Percentiles rank a stretch among this genome's conserved stretches.
Evolutionary conservation across 371 early-diverging fungal genomes (phyloP).

Genomic region (Mortierella polycephala): DNA sequence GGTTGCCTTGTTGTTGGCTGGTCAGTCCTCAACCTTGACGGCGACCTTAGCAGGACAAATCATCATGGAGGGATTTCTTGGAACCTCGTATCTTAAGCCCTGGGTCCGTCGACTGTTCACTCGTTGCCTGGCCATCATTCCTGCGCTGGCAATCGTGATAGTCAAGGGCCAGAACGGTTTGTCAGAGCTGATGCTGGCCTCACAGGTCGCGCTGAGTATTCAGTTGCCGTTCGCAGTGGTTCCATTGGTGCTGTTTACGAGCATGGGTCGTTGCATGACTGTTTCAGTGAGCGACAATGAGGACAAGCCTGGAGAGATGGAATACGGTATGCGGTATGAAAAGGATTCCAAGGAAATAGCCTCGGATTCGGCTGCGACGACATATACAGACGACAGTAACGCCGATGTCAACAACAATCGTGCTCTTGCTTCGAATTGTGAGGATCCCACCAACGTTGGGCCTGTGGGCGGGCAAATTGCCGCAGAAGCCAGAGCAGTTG

Average conservation of each 20-base stretch:
- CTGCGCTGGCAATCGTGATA: slow-evolving; percentile 78
- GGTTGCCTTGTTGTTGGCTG: slow-evolving; percentile 78
- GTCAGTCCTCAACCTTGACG: slow-evolving; percentile 84
- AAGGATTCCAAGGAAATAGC: slow-evolving; percentile 6
- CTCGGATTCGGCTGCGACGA: not conserved
- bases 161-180: slow-evolving; percentile 73
- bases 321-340: slow-evolving; percentile 14
- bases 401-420: not conserved
- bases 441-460: too few relatives aligned
- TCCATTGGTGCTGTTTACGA: slow-evolving; percentile 79
- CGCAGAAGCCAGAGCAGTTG: not conserved
- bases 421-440: not conserved
- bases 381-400: not conserved
- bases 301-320: slow-evolving; percentile 40
- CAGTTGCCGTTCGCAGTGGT: slow-evolving; percentile 86
- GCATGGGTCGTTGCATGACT: slow-evolving; percentile 55
- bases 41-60: slow-evolving; percentile 91
- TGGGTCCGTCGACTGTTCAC: slow-evolving; percentile 81
- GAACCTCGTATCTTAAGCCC: slow-evolving; percentile 70
- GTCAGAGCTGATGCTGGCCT: slow-evolving; percentile 72
- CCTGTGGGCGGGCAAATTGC: not conserved
- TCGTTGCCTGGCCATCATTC: slow-evolving; percentile 76
- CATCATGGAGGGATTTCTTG: slow-evolving; percentile 86
- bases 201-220: slow-evolving; percentile 82
- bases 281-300: slow-evolving; percentile 47